Evolutionary conservation across 2,329 filamentous ascomycete genomes (phyloP).

Genomic region (Bipolaris victoriae): DNA sequence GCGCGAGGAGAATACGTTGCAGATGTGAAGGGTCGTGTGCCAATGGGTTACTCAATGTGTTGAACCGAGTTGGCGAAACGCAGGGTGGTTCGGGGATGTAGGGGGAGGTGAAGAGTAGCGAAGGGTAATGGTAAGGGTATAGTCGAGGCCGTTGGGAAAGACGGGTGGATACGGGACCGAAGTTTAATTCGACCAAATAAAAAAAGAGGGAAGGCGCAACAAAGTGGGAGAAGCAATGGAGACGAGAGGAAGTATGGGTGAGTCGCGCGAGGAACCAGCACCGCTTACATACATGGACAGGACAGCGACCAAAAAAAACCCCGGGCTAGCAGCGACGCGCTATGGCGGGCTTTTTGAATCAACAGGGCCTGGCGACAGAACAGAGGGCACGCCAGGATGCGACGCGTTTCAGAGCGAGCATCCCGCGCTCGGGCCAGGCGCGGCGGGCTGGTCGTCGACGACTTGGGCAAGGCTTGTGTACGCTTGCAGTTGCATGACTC

Average conservation of each 20-base stretch:
- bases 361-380: not conserved
- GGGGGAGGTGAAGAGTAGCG: constrained; percentile 9
- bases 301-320: not conserved
- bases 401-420: constrained; percentile 14
- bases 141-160: constrained; percentile 2
- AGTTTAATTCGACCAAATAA: not conserved
- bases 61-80: too few species aligned
- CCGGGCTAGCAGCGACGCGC: not conserved
- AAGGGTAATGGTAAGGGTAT: constrained; percentile 11
- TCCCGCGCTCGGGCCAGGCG: constrained; percentile 7
- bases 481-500: too few species aligned
- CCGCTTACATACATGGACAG: not conserved
- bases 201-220: constrained; percentile 1
- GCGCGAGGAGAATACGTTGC: constrained; percentile 1
- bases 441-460: constrained; percentile 10
- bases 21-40: constrained; percentile 2
- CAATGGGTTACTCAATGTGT: too few species aligned
- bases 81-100: not conserved
- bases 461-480: constrained; percentile 10
- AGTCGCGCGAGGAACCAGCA: not conserved
- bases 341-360: constrained; percentile 7
- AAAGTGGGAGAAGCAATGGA: not conserved
- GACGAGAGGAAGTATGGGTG: not conserved
- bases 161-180: constrained; percentile 2
- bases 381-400: constrained; percentile 13